Base-by-base conservation (phyloP, 257 asterid genomes). In the Nicotiana knightiana region DNA sequence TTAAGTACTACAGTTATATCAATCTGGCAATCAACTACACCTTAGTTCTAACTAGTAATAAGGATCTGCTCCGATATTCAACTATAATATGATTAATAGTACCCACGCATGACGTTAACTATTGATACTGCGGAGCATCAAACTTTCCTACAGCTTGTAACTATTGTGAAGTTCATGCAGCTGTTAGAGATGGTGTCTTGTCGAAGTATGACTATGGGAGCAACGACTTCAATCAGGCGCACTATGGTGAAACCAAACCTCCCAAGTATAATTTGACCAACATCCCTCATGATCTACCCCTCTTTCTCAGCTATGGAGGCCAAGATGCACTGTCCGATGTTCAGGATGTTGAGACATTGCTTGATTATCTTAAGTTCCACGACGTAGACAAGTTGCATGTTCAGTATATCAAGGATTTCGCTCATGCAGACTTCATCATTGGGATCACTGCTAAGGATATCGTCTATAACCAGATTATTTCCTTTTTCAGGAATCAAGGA, bases 241-340 rank as follows among this genome's bases (percentile, higher is more conserved):
- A 93, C 61, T 93, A 94, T 2, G 97, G 98, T 0, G 88, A 85
- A 84, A 5, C 87, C 0, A 85, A 9, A 81, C 97, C 98, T 28
- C 98, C 98, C 0, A 80, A 80, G 35, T 94, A 94, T 57, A 85
- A 94, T 81, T 48, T 96, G 28, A 77, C 91, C 0, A 91, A 85
- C 48, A 96, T 96, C 21, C 98, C 99, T 0, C 89, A 13, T 16
- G 88, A 93, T 67, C 85, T 96, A 39, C 98, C 99, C 6, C 81
- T 96, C 58, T 96, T 93, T 81, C 66, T 96, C 8, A 91, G 96
- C 91, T 94, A 94, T 15, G 98, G 98, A 13, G 99, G 97, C 32
- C 87, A 82, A 77, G 99, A 96, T 80, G 90, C 98, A 1, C 59
- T 96, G 28, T 89, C 99, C 1, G 99, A 94, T 84, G 86, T 33